phyloP scores from a whole-genome alignment of 768 basidiomycete species.

The Inosperma sp. region DNA sequence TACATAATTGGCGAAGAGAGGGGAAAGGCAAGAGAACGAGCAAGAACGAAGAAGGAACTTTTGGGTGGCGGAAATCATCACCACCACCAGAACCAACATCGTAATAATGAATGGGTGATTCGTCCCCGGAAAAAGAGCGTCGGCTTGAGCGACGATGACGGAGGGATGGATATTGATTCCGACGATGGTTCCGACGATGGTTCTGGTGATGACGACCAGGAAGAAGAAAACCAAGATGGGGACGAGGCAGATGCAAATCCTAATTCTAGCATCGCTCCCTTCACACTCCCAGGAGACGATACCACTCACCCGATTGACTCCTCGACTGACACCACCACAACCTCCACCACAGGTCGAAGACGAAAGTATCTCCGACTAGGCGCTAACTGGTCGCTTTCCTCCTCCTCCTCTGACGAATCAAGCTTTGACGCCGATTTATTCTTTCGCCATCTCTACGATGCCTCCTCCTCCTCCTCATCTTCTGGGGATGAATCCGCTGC shows the following conservation, averaged over 20 bases:
- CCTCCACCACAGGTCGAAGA: slow-evolving; percentile 18
- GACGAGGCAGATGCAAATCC: slow-evolving; percentile 21
- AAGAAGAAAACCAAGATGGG: slow-evolving; percentile 39
- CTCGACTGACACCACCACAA: slow-evolving; percentile 24
- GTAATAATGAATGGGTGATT: slow-evolving; percentile 62
- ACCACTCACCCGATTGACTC: neutral
- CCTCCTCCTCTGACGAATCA: slow-evolving; percentile 63
- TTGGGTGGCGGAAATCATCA: slow-evolving; percentile 44
- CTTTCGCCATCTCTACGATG: slow-evolving; percentile 71
- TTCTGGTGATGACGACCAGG: slow-evolving; percentile 45
- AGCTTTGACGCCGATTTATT: slow-evolving; percentile 81
- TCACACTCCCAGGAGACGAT: slow-evolving; percentile 27
- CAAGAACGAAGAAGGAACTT: slow-evolving; percentile 58
- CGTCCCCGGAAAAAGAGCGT: slow-evolving; percentile 66
- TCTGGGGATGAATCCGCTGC: no score
- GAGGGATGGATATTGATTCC: slow-evolving; percentile 58
- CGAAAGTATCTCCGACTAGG: slow-evolving; percentile 55
- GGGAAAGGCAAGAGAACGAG: slow-evolving; percentile 30
- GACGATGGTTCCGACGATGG: slow-evolving; percentile 58
- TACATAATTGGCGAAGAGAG: slow-evolving; percentile 49
- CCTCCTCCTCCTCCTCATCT: slow-evolving; percentile 24
- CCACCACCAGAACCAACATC: slow-evolving; percentile 5
- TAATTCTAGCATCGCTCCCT: slow-evolving; percentile 2
- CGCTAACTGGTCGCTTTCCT: slow-evolving; percentile 58
- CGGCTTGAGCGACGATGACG: slow-evolving; percentile 35